Percentiles rank a stretch among this genome's conserved stretches.
phyloP scores from a whole-genome alignment of 2,329 filamentous ascomycete species.

The Simplicillium aogashimaense region DNA sequence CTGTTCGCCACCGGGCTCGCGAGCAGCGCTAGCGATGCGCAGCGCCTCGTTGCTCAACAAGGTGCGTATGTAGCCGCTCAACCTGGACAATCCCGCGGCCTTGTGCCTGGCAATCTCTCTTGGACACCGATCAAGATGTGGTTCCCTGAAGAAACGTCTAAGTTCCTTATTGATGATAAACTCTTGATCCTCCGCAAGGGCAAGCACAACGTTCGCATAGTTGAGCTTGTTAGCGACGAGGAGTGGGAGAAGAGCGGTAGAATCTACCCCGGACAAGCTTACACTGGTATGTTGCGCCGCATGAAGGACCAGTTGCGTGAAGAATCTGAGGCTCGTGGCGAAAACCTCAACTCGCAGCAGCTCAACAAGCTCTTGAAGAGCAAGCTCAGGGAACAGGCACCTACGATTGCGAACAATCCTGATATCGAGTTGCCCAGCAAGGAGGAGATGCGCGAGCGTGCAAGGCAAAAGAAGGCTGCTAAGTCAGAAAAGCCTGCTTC shows the following conservation, averaged over 20 bases:
- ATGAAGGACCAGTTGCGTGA: slow-evolving; percentile 27
- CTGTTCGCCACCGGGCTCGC: slow-evolving; percentile 51
- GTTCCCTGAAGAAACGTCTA: slow-evolving; percentile 44
- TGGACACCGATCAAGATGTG: slow-evolving; percentile 55
- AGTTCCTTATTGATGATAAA: slow-evolving; percentile 50
- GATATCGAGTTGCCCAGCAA: slow-evolving; percentile 28
- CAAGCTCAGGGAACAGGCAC: slow-evolving; percentile 14
- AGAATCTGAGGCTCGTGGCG: slow-evolving; percentile 21
- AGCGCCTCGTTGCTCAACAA: slow-evolving; percentile 42
- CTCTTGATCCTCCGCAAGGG: slow-evolving; percentile 52
- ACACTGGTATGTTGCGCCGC: slow-evolving; percentile 35
- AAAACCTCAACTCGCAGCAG: slow-evolving; percentile 15
- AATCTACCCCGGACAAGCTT: slow-evolving; percentile 43
- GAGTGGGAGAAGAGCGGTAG: slow-evolving; percentile 38
- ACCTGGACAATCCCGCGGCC: slow-evolving; percentile 30
- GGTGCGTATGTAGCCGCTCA: slow-evolving; percentile 52
- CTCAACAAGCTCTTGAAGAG: slow-evolving; percentile 12
- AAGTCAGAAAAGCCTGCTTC: too few relatives aligned
- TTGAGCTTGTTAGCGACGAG: slow-evolving; percentile 48
- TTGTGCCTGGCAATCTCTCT: slow-evolving; percentile 40
- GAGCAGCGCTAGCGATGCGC: slow-evolving; percentile 43
- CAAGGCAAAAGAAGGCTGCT: slow-evolving; percentile 3
- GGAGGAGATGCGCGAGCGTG: slow-evolving; percentile 19
- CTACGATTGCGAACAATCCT: slow-evolving; percentile 28
- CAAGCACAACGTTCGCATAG: slow-evolving; percentile 52